Conservation (phyloP, 1,284 basidiomycete genomes). For the Pholiota adiposa region DNA sequence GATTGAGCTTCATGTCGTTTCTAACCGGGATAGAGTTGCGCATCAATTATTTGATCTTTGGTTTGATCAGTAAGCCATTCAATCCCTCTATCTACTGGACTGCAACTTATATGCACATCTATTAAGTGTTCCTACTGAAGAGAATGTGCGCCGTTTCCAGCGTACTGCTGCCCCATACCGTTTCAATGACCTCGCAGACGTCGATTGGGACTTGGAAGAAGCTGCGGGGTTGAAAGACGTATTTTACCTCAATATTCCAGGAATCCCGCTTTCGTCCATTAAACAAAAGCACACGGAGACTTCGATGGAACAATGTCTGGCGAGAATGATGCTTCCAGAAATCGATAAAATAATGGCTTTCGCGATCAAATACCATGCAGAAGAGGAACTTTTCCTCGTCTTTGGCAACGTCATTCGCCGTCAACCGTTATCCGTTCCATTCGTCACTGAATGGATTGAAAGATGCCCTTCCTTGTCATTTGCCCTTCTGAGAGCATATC, state of each 20-base stretch:
- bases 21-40: conserved; percentile 64
- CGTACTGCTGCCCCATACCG: conserved; percentile 47
- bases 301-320: conserved; percentile 35
- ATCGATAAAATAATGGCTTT: conserved; percentile 45
- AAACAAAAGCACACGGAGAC: conserved; percentile 32
- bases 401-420: conserved; percentile 44
- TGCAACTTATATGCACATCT: background rate
- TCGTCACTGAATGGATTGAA: conserved; percentile 48
- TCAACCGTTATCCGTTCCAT: conserved; percentile 35
- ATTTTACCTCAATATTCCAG: conserved; percentile 31
- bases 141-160: conserved; percentile 53
- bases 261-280: conserved; percentile 7
- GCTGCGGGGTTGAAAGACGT: conserved; percentile 29
- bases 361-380: conserved; percentile 49
- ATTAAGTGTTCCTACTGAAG: conserved; percentile 59
- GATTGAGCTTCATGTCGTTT: conserved; percentile 69
- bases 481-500: conserved; percentile 50
- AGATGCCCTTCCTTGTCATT: conserved; percentile 56
- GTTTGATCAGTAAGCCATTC: conserved; percentile 60
- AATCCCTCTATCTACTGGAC: background rate
- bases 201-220: conserved; percentile 49
- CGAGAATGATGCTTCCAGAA: conserved; percentile 35
- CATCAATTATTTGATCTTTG: conserved; percentile 69
- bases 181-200: conserved; percentile 41
- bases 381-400: conserved; percentile 56